Base-by-base conservation (phyloP, 257 asterid genomes). In the Solanum sitiens region DNA sequence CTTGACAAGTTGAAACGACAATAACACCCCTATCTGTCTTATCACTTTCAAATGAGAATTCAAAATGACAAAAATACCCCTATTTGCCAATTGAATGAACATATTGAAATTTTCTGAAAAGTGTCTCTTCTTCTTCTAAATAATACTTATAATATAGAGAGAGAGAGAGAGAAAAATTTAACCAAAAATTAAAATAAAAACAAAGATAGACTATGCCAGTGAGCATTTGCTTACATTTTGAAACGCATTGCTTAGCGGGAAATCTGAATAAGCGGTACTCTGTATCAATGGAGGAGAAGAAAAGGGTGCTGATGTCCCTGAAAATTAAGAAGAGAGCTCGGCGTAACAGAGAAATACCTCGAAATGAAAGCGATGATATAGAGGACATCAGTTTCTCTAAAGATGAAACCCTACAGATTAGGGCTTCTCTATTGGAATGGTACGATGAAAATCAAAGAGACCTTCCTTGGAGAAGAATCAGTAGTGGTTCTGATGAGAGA, bases 381-480 rank as follows among this genome's bases (percentile, higher is more conserved):
- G 99, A 97, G 89, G 99, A 97, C 85, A 63, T 94, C 74, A 67
- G 73, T 91, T 97, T 97, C 94, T 77, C 86, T 89, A 25, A 30
- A 42, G 88, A 91, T 25, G 98, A 93, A 89, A 90, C 90, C 87
- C 32, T 87, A 25, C 86, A 90, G 88, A 95, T 97, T 79, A 95
- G 98, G 98, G 94, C 91, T 87, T 94, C 94, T 83, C 90, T 97
- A 85, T 91, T 95, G 86, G 89, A 93, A 20, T 97, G 99, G 99
- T 95, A 95, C 91, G 96, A 93, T 50, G 70, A 87, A 59, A 95
- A 95, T 88, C 92, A 90, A 77, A 93, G 99, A 80, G 99, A 97
- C 88, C 91, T 97, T 32, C 99, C 99, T 11, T 97, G 99, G 99
- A 90, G 99, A 89, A 92, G 95, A 90, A 92, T 92, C 84, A 94